Base-by-base conservation (phyloP, 208 protist genomes). In the Leishmania aethiopica region DNA sequence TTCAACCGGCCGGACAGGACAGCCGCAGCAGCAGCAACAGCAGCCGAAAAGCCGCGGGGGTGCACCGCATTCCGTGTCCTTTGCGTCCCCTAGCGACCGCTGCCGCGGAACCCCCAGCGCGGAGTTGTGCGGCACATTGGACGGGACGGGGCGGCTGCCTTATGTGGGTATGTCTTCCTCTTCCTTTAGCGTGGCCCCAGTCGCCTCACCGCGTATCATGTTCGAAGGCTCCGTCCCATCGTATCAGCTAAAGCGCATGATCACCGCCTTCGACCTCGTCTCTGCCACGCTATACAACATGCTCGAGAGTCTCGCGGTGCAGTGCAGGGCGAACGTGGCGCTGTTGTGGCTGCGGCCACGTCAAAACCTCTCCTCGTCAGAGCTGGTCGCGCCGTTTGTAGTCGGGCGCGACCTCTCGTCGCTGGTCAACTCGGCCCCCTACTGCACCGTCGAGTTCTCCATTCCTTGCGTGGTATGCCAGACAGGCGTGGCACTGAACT, bases 371-470 rank as follows among this genome's bases (percentile, higher is more conserved):
- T 86, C 96, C 6, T 94, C 93, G 10, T 86, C 87, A 7, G 95
- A 96, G 82, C 91, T 98, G 17, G 88, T 98, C 28, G 93, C 93
- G 28, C 95, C 95, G 25, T 98, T 98, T 88, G 93, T 96, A 1
- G 93, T 98, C 17, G 92, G 93, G 8, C 89, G 91, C 3, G 92
- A 96, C 47, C 79, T 93, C 42, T 84, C 85, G 28, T 87, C 91
- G 40, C 83, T 96, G 42, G 81, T 84, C 2, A 89, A 90, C 79
- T 93, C 92, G 8, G 92, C 95, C 7, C 95, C 95, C 28, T 96
- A 95, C 83, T 90, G 92, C 78, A 88, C 93, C 10, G 85, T 86
- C 15, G 95, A 95, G 84, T 89, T 85, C 32, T 95, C 92, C 19
- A 81, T 96, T 19, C 92, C 93, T 5, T 95, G 89, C 62, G 86